Percentiles rank a stretch among this genome's conserved stretches.
Evolutionary conservation across 768 basidiomycete species (phyloP).

Genomic region (Podaxis mareebaensis): DNA sequence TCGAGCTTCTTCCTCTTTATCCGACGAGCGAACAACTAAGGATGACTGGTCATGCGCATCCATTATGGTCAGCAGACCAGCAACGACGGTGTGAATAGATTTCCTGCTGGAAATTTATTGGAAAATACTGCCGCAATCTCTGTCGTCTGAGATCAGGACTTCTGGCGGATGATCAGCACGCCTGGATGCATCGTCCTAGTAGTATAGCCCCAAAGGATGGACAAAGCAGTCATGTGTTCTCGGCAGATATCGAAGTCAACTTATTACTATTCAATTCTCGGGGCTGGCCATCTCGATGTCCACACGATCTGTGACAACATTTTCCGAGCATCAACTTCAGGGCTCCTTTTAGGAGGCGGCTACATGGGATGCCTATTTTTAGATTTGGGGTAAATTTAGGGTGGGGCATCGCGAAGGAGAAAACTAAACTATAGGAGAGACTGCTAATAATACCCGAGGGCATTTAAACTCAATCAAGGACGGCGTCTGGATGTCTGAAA

Average conservation of each 20-base stretch:
- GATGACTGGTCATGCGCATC: too few species aligned
- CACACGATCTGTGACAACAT: not conserved
- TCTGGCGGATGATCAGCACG: not conserved
- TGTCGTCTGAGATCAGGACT: not conserved
- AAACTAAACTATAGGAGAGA: not conserved
- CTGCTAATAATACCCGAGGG: not conserved
- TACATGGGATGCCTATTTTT: not conserved
- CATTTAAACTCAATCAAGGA: not conserved
- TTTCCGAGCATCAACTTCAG: slow-evolving; percentile 5
- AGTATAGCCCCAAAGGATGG: not conserved
- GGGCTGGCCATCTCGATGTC: not conserved
- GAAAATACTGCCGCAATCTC: not conserved
- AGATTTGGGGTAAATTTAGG: not conserved
- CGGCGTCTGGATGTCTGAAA: not conserved
- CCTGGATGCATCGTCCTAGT: not conserved
- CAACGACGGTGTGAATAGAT: too few species aligned
- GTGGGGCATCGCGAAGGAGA: not conserved
- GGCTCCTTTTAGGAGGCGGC: not conserved
- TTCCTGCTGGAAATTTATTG: not conserved
- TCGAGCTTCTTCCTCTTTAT: too few species aligned
- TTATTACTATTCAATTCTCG: not conserved
- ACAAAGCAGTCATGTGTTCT: not conserved
- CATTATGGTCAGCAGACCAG: too few species aligned
- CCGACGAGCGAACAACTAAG: too few species aligned
- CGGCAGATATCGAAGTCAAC: not conserved